Base-by-base conservation (phyloP, 768 basidiomycete genomes). In the Phlebiopsis gigantea region DNA sequence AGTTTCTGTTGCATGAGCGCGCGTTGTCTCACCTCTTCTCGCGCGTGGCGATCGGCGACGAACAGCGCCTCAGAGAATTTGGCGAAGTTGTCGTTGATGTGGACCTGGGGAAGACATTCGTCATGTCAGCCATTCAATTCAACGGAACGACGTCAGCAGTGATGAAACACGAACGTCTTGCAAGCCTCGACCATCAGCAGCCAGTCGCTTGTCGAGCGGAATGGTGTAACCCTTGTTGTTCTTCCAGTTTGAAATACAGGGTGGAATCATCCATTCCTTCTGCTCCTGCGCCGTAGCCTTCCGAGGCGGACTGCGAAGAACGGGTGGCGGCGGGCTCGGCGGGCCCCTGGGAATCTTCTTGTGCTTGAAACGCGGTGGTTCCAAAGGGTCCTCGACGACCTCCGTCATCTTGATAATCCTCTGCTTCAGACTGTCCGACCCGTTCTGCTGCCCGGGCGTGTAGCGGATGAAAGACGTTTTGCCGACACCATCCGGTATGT, bases 221-320 rank as follows among this genome's bases (percentile, higher is more conserved):
- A 98, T 98, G 1, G 97, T 98, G 71, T 95, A 99, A 81, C 97
- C 97, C 74, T 98, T 99, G 84, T 98, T 98, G 78, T 99, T 99
- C 77, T 99, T 99, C 97, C 97, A 99, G 73, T 99, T 99, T 25
- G 93, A 96, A 58, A 99, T 98, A 71, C 96, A 98, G 17, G 97
- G 97, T 17, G 97, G 97, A 56, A 99, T 98, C 94, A 98, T 97
- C 97, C 97, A 98, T 66, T 98, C 97, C 74, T 98, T 99, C 75
- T 98, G 96, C 68, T 99, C 97, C 55, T 93, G 90, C 7, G 91
- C 90, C 0, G 96, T 96, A 3, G 94, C 95, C 66, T 97, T 95
- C 54, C 97, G 80, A 5, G 97, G 97, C 10, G 97, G 97, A 76
- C 90, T 93, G 39, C 95, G 85, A 34, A 99, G 75, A 1, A 98